Conservation (phyloP, 2,329 filamentous ascomycete species). For the Penicillium digitatum region DNA sequence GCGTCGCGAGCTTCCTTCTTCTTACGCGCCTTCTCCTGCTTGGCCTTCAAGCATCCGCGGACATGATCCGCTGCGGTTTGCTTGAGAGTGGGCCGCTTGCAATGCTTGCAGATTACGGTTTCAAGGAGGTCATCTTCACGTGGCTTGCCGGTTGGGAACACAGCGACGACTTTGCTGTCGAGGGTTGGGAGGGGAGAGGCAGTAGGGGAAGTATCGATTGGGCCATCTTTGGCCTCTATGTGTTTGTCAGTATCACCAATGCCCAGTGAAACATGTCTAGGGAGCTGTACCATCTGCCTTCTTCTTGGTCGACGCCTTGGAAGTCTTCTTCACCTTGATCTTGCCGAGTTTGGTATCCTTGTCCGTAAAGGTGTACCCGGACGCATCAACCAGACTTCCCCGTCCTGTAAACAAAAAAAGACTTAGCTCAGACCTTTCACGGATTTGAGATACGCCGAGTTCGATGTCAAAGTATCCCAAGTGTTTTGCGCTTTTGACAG, state of each 20-base stretch:
- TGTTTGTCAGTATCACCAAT: not conserved
- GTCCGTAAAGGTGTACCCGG: slow-evolving; percentile 46
- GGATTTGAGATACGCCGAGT: not conserved
- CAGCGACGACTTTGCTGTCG: slow-evolving; percentile 70
- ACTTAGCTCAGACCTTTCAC: slow-evolving; percentile 4
- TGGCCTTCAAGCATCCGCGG: slow-evolving; percentile 75
- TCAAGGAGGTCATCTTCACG: slow-evolving; percentile 78
- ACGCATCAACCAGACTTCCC: slow-evolving; percentile 43
- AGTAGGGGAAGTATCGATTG: slow-evolving; percentile 31
- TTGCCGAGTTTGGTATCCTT: slow-evolving; percentile 44
- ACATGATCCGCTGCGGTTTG: slow-evolving; percentile 75
- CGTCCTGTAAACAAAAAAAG: slow-evolving; percentile 11
- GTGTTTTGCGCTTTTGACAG: slow-evolving; percentile 7
- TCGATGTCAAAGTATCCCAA: slow-evolving; percentile 1
- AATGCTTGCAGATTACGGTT: slow-evolving; percentile 84
- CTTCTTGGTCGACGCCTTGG: slow-evolving; percentile 34
- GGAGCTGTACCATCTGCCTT: slow-evolving; percentile 32
- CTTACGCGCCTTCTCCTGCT: slow-evolving; percentile 73
- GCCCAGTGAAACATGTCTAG: slow-evolving; percentile 1
- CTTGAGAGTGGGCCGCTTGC: slow-evolving; percentile 80
- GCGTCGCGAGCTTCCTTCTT: slow-evolving; percentile 73
- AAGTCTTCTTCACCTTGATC: slow-evolving; percentile 44
- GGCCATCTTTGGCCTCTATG: slow-evolving; percentile 26
- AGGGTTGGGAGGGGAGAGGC: slow-evolving; percentile 53
- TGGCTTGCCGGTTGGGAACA: slow-evolving; percentile 76